Evolutionary conservation across 441 rosid genomes (phyloP).

Genomic region (Metrosideros polymorpha): DNA sequence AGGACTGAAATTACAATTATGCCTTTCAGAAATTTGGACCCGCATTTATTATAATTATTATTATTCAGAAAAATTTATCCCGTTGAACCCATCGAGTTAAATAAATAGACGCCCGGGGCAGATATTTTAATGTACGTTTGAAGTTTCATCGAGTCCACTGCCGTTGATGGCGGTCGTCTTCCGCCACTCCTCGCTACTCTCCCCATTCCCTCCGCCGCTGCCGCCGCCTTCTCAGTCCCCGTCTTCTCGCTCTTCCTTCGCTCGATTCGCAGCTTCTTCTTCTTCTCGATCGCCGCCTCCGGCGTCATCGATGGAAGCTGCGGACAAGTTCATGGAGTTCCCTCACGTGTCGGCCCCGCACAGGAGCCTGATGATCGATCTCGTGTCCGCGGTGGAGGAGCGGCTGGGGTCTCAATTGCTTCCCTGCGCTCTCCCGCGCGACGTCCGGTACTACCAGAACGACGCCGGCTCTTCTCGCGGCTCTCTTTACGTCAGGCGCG

Average conservation of each 20-base stretch:
- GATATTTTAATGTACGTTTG: neutral
- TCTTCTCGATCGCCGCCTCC: conserved; percentile 11
- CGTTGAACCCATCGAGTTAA: too few species aligned
- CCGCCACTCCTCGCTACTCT: conserved; percentile 9
- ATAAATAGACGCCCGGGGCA: neutral
- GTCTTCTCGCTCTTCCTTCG: neutral
- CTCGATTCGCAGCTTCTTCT: conserved; percentile 3
- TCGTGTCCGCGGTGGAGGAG: conserved; percentile 50
- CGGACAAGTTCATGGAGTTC: conserved; percentile 40
- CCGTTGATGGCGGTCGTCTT: conserved; percentile 29
- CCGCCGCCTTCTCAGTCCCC: neutral
- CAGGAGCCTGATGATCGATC: conserved; percentile 42
- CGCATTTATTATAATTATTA: neutral
- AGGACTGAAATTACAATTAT: neutral
- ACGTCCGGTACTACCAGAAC: conserved; percentile 43
- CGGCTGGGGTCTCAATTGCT: conserved; percentile 43
- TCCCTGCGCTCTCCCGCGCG: conserved; percentile 53
- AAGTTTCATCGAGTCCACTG: neutral
- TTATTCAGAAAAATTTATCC: neutral
- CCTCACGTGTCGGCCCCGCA: conserved; percentile 51
- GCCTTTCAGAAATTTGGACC: neutral
- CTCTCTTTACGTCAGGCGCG: conserved; percentile 49
- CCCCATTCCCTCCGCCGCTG: neutral
- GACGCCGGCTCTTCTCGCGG: conserved; percentile 45
- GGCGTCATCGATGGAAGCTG: conserved; percentile 28